Evolutionary conservation across 331 rosid species (phyloP).

Genomic region (Prunus yedoensis): DNA sequence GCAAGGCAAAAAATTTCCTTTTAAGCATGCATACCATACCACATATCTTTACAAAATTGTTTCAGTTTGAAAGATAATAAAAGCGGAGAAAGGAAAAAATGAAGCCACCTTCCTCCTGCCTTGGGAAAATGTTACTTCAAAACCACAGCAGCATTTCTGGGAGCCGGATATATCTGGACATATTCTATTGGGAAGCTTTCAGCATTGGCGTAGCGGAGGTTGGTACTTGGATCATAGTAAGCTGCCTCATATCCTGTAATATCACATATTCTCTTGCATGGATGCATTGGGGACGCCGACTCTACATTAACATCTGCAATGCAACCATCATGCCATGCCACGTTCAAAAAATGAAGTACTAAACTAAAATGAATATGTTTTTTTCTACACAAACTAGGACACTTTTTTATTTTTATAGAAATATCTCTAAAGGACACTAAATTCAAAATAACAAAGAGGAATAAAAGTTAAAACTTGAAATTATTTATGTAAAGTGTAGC

Average conservation of each 20-base stretch:
- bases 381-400: background rate
- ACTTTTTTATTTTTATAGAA: background rate
- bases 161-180: constrained; percentile 78
- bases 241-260: constrained; percentile 92
- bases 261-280: constrained; percentile 69
- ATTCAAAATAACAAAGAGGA: background rate
- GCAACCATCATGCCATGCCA: background rate
- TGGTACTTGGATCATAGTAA: constrained; percentile 82
- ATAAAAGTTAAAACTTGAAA: background rate
- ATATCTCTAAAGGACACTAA: background rate
- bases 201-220: constrained; percentile 76
- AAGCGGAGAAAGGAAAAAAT: background rate
- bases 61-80: too few relatives aligned
- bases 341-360: background rate
- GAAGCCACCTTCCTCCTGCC: background rate
- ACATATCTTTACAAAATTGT: too few relatives aligned
- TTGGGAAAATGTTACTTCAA: constrained; percentile 44
- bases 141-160: constrained; percentile 80
- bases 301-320: constrained; percentile 77
- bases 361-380: background rate
- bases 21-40: too few relatives aligned
- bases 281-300: constrained; percentile 92
- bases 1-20: too few relatives aligned
- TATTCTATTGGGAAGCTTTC: constrained; percentile 79
- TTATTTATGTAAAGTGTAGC: background rate